phyloP scores from a whole-genome alignment of 202 grass and related monocot species.

The Panicum virgatum region DNA sequence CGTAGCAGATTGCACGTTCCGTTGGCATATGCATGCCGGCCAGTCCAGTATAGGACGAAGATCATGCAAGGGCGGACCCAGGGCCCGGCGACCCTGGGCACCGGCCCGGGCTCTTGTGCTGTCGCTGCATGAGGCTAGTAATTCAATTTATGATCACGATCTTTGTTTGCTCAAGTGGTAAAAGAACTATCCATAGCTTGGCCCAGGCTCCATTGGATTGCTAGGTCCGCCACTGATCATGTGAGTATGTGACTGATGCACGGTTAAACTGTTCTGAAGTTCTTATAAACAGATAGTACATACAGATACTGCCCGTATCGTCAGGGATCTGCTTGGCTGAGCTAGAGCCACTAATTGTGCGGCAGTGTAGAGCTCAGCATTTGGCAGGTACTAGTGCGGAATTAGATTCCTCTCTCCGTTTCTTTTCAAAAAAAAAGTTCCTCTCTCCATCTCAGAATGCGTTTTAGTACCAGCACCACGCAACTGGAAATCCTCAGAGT shows the following conservation, averaged over 20 bases:
- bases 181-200: no score
- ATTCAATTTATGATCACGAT: no score
- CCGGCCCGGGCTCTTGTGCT: no score
- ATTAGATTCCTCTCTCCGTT: neutral
- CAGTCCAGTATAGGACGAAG: neutral
- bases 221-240: no score
- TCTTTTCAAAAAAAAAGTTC: no score
- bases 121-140: no score
- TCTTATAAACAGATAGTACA: neutral
- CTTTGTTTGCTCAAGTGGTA: no score
- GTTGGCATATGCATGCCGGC: neutral
- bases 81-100: no score
- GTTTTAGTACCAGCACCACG: neutral
- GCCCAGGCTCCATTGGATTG: no score
- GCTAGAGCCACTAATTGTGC: neutral
- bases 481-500: neutral
- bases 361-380: neutral
- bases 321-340: constrained; percentile 19
- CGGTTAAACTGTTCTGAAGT: constrained; percentile 1
- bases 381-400: neutral
- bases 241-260: constrained; percentile 20
- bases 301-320: neutral
- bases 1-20: neutral
- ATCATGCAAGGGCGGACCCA: no score
- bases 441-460: neutral